Evolutionary conservation across 2,329 filamentous ascomycete species (phyloP).

Genomic region (Chaetomium sp.): DNA sequence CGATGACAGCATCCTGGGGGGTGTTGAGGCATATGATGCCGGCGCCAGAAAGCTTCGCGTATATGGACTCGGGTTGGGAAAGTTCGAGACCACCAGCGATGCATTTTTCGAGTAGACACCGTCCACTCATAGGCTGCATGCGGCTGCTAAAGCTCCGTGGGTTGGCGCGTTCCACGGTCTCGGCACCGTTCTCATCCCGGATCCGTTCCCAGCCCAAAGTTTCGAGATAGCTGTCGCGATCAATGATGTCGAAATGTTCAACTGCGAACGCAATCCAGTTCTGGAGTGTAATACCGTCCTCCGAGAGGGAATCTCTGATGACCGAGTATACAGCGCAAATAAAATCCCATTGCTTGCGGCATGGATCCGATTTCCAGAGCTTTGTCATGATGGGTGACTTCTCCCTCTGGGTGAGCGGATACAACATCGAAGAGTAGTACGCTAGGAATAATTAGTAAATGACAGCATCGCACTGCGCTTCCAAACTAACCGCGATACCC

Average conservation of each 20-base stretch:
- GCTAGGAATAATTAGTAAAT: constrained; percentile 11
- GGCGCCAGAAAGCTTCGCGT: constrained; percentile 17
- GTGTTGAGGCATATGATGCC: constrained; percentile 22
- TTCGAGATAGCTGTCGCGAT: constrained; percentile 17
- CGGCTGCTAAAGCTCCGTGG: constrained; percentile 4
- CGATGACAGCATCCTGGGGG: neutral
- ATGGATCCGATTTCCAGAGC: constrained; percentile 18
- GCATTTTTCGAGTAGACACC: constrained; percentile 19
- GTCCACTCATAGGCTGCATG: constrained; percentile 18
- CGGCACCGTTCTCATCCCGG: constrained; percentile 12
- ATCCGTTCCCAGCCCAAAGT: constrained; percentile 18
- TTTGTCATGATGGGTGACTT: constrained; percentile 20
- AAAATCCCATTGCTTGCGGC: constrained; percentile 22
- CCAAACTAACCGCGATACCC: constrained; percentile 21
- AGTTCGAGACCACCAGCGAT: neutral
- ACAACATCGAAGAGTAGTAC: constrained; percentile 23
- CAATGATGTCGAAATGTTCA: constrained; percentile 15
- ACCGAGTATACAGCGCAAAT: constrained; percentile 21
- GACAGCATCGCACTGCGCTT: neutral
- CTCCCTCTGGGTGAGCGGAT: constrained; percentile 19
- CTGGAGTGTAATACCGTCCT: constrained; percentile 17
- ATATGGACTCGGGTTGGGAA: constrained; percentile 2
- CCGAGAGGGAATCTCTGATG: constrained; percentile 15
- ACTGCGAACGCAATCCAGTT: constrained; percentile 19
- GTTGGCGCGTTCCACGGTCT: constrained; percentile 11